phyloP scores from a whole-genome alignment of 495 filamentous ascomycete genomes.

The Achaetomiella virescens region DNA sequence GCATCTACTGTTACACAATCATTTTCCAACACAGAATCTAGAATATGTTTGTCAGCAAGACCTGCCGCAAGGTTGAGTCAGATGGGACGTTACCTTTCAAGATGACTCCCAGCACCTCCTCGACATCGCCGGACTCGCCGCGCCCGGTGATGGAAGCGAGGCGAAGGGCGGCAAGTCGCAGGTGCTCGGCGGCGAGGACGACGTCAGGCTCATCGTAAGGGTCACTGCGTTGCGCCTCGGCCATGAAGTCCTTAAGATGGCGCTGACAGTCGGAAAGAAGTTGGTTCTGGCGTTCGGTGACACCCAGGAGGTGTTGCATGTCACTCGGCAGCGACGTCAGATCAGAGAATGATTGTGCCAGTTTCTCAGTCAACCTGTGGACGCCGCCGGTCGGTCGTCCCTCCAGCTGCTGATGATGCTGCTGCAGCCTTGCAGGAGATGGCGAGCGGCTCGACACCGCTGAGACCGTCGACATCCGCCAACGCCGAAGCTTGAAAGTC shows the following conservation, averaged over 20 bases:
- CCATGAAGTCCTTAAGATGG: slow-evolving; percentile 66
- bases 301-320: slow-evolving; percentile 78
- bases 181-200: slow-evolving; percentile 87
- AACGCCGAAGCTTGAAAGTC: slow-evolving; percentile 32
- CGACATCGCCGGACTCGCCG: slow-evolving; percentile 84
- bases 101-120: slow-evolving; percentile 97
- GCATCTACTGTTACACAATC: slow-evolving; percentile 1
- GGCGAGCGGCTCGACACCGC: slow-evolving; percentile 29
- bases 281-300: slow-evolving; percentile 80
- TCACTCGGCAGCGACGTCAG: slow-evolving; percentile 60
- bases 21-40: slow-evolving; percentile 33
- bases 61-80: not conserved
- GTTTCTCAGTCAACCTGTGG: slow-evolving; percentile 56
- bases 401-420: slow-evolving; percentile 13
- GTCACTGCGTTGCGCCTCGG: slow-evolving; percentile 27
- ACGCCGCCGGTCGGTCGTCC: slow-evolving; percentile 57
- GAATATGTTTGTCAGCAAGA: not conserved
- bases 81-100: slow-evolving; percentile 66
- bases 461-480: slow-evolving; percentile 25
- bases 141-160: slow-evolving; percentile 82
- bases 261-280: slow-evolving; percentile 66
- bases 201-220: slow-evolving; percentile 48
- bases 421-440: slow-evolving; percentile 66
- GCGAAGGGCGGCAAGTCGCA: slow-evolving; percentile 73
- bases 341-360: slow-evolving; percentile 61